These are phyloP conservation scores for Mytilinidion resinicola DNA, from an alignment of 495 filamentous ascomycete genomes.

Conservation along the genomic window DNA sequence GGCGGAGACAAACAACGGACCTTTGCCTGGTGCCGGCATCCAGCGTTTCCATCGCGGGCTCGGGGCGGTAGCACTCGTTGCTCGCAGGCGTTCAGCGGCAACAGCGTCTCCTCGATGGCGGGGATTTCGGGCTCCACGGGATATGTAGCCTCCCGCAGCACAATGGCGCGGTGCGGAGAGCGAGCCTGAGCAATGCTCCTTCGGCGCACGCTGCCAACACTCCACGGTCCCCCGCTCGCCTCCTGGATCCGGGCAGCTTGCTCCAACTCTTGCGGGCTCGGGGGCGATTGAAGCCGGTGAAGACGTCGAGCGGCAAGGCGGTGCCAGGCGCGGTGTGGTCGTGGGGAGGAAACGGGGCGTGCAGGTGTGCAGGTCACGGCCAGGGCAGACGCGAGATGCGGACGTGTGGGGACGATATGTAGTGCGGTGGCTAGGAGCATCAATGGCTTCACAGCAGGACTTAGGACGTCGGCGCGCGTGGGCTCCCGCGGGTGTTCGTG, in stretches of 20 bases:
- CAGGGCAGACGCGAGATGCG: background rate
- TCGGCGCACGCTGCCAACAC: background rate
- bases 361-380: background rate
- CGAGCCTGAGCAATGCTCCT: background rate
- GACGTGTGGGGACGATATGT: background rate
- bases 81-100: slow-evolving; percentile 1
- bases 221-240: background rate
- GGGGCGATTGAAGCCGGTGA: background rate
- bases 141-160: slow-evolving; percentile 21
- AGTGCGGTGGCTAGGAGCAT: background rate
- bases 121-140: slow-evolving; percentile 3
- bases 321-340: background rate
- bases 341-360: background rate
- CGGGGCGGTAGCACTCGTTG: slow-evolving; percentile 1
- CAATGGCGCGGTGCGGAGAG: background rate
- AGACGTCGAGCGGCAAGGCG: background rate
- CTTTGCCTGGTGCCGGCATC: slow-evolving; percentile 31
- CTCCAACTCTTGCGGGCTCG: background rate
- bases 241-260: background rate
- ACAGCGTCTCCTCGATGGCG: background rate
- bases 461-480: background rate
- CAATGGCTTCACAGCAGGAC: background rate
- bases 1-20: slow-evolving; percentile 28
- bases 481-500: slow-evolving; percentile 6
- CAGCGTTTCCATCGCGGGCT: slow-evolving; percentile 21